phyloP scores from a whole-genome alignment of 169 alveolate species.

The Theileria annulata region DNA sequence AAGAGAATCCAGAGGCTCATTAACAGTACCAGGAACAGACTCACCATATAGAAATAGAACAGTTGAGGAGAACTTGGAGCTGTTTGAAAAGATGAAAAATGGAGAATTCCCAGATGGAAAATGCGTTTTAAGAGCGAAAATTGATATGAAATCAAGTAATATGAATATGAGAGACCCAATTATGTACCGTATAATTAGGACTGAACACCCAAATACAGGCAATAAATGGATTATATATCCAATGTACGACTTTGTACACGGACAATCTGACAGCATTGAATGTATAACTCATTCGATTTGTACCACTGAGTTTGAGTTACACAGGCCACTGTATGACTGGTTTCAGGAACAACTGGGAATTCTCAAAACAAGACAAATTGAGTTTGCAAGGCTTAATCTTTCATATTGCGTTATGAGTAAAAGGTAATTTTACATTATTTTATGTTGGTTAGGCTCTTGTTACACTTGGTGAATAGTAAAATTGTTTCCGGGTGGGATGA shows the following conservation, averaged over 20 bases:
- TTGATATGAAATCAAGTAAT: constrained; percentile 95
- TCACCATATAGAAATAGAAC: constrained; percentile 93
- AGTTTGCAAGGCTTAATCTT: constrained; percentile 96
- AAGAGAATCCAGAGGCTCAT: constrained; percentile 85
- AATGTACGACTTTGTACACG: constrained; percentile 99
- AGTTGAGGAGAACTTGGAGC: constrained; percentile 92
- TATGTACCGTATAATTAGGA: constrained; percentile 86
- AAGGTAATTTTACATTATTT: constrained; percentile 69
- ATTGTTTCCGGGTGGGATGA: constrained; percentile 98
- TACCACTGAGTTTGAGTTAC: constrained; percentile 97
- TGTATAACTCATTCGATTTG: constrained; percentile 98
- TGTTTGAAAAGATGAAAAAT: constrained; percentile 93
- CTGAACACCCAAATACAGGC: constrained; percentile 96
- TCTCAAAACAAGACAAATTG: constrained; percentile 84
- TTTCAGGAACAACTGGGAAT: constrained; percentile 89
- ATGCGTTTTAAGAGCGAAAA: constrained; percentile 95
- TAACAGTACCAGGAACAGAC: constrained; percentile 84
- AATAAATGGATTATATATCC: constrained; percentile 98
- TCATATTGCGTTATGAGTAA: constrained; percentile 95
- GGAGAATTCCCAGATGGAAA: constrained; percentile 95
- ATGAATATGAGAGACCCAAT: constrained; percentile 98
- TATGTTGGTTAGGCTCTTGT: constrained; percentile 74
- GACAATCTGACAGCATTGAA: constrained; percentile 97
- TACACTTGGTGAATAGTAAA: constrained; percentile 88
- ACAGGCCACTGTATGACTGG: constrained; percentile 99